Percentiles rank a stretch among this genome's conserved stretches.
These are phyloP conservation scores for Pezicula radicicola DNA, from an alignment of 2,329 filamentous ascomycete genomes.

Conservation along the genomic window DNA sequence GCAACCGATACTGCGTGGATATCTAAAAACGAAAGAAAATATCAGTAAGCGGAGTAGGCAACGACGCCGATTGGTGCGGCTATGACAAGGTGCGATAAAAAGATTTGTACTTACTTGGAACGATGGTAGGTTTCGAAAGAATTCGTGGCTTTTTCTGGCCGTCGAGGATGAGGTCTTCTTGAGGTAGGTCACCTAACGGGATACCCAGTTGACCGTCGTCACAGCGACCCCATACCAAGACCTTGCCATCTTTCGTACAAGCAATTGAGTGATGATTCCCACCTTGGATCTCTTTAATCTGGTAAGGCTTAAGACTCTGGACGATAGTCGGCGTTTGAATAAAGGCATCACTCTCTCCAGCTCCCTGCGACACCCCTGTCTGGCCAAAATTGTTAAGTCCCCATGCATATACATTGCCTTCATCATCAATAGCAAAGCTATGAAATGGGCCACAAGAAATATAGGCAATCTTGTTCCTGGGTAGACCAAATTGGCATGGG, in stretches of 20 bases:
- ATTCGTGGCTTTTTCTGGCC: constrained; percentile 66
- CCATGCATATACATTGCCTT: constrained; percentile 74
- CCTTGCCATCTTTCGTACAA: constrained; percentile 51
- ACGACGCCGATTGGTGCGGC: no score
- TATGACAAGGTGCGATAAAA: no score
- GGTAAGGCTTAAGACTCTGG: constrained; percentile 56
- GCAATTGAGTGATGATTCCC: constrained; percentile 74
- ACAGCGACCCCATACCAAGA: constrained; percentile 58
- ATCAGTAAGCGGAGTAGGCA: no score
- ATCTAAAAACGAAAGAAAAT: constrained; percentile 22
- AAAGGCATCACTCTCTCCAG: constrained; percentile 66
- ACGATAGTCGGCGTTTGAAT: constrained; percentile 71
- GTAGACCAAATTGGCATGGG: constrained; percentile 28
- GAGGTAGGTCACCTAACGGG: constrained; percentile 49
- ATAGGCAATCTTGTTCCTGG: constrained; percentile 22
- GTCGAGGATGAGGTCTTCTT: constrained; percentile 61
- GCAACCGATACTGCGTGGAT: constrained; percentile 57
- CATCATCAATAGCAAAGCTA: constrained; percentile 70
- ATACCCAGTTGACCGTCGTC: constrained; percentile 55
- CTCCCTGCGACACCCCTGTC: constrained; percentile 64
- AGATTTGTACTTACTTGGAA: constrained; percentile 38
- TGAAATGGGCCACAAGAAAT: constrained; percentile 71
- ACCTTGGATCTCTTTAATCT: constrained; percentile 66
- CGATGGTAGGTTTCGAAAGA: constrained; percentile 59
- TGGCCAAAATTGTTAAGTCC: constrained; percentile 86